Base-by-base conservation (phyloP, 345 rosid species). In the Fremontodendron californicum region DNA sequence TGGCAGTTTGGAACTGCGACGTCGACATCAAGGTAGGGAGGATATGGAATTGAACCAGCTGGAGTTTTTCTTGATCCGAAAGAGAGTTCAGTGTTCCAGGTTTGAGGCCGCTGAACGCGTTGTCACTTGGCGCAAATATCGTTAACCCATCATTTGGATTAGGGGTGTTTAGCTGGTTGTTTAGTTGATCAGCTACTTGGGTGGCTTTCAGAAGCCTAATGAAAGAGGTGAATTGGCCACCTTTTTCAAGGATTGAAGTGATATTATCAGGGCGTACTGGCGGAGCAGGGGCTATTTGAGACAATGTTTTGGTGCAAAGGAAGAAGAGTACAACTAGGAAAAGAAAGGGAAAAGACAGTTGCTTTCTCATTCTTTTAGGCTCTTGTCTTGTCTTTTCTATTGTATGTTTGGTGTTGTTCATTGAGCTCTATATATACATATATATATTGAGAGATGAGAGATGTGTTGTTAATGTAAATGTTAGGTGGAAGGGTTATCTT, bases 1-100 rank as follows among this genome's bases (percentile, higher is more conserved):
- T 92, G 27, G 86, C 87, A n/a, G 97, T 94, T 75, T 90, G 94
- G 82, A 94, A 94, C 85, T 90, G 97, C 8, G 96, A 70, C 81
- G 75, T 81, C 40, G 97, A 79, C 29, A 91, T 48, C 77, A 88
- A 80, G 1, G 78, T 83, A 10, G 96, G 98, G 40, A 92, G 88
- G 71, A 94, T 64, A 78, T 94, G 98, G 82, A 90, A 94, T 71
- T 94, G 97, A 63, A 94, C 84, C 33, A 94, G 83, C 78, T 91
- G 90, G 72, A 89, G 90, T 73, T 94, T 91, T 73, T 89, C 85
- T 46, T 86, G 92, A 72, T 91, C 94, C 0, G 89, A 82, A 1
- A 94, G 86, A 0, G 90, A 88, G 87, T 92, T 94, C 0, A 94
- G 33, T 3, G 92, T 80, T 43, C 97, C 98, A 3, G 97, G 27